phyloP scores from a whole-genome alignment of 305 asterid species.

The Plantago rigida region DNA sequence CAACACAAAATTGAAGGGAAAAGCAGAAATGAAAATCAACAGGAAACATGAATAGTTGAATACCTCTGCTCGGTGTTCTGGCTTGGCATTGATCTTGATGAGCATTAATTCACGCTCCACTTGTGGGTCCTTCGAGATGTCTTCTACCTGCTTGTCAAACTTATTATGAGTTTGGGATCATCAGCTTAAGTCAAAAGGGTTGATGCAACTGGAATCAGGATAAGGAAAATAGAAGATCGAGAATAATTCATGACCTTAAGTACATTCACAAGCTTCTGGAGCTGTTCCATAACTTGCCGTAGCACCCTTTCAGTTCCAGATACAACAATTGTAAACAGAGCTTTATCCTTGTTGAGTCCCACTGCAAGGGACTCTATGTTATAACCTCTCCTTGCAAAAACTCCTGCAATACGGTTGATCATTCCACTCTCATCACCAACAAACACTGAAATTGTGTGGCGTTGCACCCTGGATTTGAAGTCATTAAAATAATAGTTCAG shows the following conservation, averaged over 20 bases:
- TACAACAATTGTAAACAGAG: slow-evolving; percentile 87
- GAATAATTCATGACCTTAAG: slow-evolving; percentile 50
- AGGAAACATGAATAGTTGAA: slow-evolving; percentile 6
- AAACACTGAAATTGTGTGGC: slow-evolving; percentile 79
- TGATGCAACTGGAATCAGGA: no score
- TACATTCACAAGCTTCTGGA: slow-evolving; percentile 83
- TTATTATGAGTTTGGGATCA: background rate
- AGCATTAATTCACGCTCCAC: slow-evolving; percentile 96
- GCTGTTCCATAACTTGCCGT: slow-evolving; percentile 82
- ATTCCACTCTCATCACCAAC: slow-evolving; percentile 99
- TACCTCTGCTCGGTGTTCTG: slow-evolving; percentile 67
- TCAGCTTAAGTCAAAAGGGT: no score
- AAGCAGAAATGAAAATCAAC: slow-evolving; percentile 3
- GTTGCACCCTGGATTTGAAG: slow-evolving; percentile 49
- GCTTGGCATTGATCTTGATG: slow-evolving; percentile 77
- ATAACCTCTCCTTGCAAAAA: slow-evolving; percentile 91
- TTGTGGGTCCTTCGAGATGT: slow-evolving; percentile 84
- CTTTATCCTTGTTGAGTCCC: slow-evolving; percentile 91
- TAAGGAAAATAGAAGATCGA: background rate
- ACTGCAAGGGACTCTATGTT: slow-evolving; percentile 96
- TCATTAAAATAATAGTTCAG: background rate
- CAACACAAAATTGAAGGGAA: background rate
- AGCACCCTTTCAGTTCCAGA: slow-evolving; percentile 78
- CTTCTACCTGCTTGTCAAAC: slow-evolving; percentile 58
- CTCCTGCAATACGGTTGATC: slow-evolving; percentile 95